phyloP scores from a whole-genome alignment of 345 rosid species.

The Brassica carinata region DNA sequence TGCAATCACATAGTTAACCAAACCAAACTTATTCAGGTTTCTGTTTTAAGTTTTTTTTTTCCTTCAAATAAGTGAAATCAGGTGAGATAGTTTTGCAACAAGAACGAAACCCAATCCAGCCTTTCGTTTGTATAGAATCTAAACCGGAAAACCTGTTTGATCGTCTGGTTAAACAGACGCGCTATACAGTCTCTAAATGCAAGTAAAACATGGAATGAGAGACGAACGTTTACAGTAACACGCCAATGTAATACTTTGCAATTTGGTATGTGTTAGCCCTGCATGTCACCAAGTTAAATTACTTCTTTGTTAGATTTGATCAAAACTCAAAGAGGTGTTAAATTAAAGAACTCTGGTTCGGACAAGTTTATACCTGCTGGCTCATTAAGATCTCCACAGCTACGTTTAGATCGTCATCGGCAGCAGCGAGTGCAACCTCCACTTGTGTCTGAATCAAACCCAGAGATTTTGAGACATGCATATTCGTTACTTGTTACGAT shows the following conservation, averaged over 20 bases:
- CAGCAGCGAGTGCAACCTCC: constrained; percentile 94
- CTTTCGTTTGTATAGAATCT: too few relatives aligned
- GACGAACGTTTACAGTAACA: constrained; percentile 25
- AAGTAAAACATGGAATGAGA: constrained; percentile 24
- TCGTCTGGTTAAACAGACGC: constrained; percentile 19
- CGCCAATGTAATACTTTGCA: constrained; percentile 5
- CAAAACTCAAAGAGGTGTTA: background rate
- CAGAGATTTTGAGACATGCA: background rate
- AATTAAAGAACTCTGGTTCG: background rate
- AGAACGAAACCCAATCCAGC: too few relatives aligned
- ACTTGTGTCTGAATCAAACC: constrained; percentile 75
- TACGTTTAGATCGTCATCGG: constrained; percentile 82
- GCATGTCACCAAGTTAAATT: constrained; percentile 14
- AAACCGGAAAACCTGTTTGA: constrained; percentile 20
- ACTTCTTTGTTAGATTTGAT: background rate
- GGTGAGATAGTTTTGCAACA: too few relatives aligned
- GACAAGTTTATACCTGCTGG: constrained; percentile 62
- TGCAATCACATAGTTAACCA: background rate
- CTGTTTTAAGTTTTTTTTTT: too few relatives aligned
- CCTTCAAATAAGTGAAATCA: too few relatives aligned
- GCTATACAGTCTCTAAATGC: constrained; percentile 35
- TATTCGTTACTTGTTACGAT: background rate
- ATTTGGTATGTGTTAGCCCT: constrained; percentile 21
- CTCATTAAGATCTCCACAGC: constrained; percentile 96
- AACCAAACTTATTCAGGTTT: background rate